Evolutionary conservation across 495 filamentous ascomycete genomes (phyloP).

Genomic region (Aspergillus bridgeri): DNA sequence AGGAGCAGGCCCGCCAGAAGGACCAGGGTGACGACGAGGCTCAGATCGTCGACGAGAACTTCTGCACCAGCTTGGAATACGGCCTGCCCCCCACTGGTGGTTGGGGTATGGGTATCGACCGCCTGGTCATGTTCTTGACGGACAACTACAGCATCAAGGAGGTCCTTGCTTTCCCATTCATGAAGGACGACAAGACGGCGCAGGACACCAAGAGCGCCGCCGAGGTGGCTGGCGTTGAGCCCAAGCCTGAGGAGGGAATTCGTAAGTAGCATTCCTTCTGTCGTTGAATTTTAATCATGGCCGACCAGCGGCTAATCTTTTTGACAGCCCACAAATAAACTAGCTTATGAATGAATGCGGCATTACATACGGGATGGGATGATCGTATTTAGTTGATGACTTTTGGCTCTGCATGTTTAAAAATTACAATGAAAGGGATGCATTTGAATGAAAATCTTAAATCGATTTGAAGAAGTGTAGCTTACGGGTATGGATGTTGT

Average conservation of each 20-base stretch:
- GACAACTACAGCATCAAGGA: constrained; percentile 95
- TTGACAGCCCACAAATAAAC: constrained; percentile 38
- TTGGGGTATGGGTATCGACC: constrained; percentile 97
- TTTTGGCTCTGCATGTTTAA: constrained; percentile 10
- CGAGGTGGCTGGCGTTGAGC: constrained; percentile 62
- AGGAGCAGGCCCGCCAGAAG: constrained; percentile 95
- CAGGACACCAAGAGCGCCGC: constrained; percentile 54
- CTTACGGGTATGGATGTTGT: background rate
- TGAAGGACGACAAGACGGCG: constrained; percentile 64
- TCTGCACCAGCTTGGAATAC: constrained; percentile 80
- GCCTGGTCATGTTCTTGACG: constrained; percentile 95
- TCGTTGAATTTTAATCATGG: constrained; percentile 6
- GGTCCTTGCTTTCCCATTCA: constrained; percentile 88
- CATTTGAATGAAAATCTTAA: background rate
- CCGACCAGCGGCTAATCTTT: constrained; percentile 6
- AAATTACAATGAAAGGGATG: constrained; percentile 14
- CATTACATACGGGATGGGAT: constrained; percentile 7
- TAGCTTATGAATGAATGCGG: background rate
- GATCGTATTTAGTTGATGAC: constrained; percentile 9
- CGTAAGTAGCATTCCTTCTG: constrained; percentile 48
- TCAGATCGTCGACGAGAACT: constrained; percentile 91
- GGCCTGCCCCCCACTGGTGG: constrained; percentile 92
- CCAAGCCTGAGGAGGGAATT: constrained; percentile 65
- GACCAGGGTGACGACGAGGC: constrained; percentile 96
- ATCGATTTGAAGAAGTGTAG: constrained; percentile 1